Evolutionary conservation across 1,284 basidiomycete species (phyloP).

Genomic region (Grifola frondosa): DNA sequence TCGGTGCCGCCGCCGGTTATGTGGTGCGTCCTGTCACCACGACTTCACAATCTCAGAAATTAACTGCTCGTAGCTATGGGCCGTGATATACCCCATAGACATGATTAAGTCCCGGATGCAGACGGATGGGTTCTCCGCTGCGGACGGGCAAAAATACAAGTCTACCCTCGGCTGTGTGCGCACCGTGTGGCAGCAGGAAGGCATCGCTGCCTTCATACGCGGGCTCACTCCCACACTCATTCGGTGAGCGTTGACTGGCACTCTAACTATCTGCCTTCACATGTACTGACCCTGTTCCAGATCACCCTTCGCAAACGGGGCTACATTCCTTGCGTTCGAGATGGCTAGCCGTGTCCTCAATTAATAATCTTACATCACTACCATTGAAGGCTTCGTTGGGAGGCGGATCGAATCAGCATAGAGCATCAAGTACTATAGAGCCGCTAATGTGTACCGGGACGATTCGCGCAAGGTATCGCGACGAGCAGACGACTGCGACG

Average conservation of each 20-base stretch:
- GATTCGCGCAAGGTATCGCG: too few relatives aligned
- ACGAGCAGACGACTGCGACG: too few relatives aligned
- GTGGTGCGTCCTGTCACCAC: conserved; percentile 51
- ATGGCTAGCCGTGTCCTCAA: conserved; percentile 73
- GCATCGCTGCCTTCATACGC: conserved; percentile 83
- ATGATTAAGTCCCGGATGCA: conserved; percentile 96
- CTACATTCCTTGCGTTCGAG: conserved; percentile 92
- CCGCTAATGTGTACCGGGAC: too few relatives aligned
- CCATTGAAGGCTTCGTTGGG: too few relatives aligned
- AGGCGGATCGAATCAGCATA: too few relatives aligned
- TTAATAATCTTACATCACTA: too few relatives aligned
- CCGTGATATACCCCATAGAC: conserved; percentile 88
- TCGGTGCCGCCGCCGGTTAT: conserved; percentile 86
- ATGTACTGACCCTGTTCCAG: conserved; percentile 37
- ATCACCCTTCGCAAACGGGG: conserved; percentile 89
- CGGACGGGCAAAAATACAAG: conserved; percentile 78
- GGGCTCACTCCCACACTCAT: conserved; percentile 91
- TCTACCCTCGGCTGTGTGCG: conserved; percentile 82
- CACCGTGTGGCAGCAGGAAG: conserved; percentile 81
- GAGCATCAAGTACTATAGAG: too few relatives aligned
- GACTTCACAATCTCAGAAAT: too few relatives aligned
- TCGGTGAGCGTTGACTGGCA: conserved; percentile 49
- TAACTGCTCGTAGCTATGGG: too few relatives aligned
- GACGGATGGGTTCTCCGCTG: conserved; percentile 82
- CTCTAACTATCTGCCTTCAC: background rate